A percentile compares a stretch with the other conserved stretches of the same genome.
Evolutionary conservation across 2,329 filamentous ascomycete genomes (phyloP).

Genomic region (Dothideomycetes sp.): DNA sequence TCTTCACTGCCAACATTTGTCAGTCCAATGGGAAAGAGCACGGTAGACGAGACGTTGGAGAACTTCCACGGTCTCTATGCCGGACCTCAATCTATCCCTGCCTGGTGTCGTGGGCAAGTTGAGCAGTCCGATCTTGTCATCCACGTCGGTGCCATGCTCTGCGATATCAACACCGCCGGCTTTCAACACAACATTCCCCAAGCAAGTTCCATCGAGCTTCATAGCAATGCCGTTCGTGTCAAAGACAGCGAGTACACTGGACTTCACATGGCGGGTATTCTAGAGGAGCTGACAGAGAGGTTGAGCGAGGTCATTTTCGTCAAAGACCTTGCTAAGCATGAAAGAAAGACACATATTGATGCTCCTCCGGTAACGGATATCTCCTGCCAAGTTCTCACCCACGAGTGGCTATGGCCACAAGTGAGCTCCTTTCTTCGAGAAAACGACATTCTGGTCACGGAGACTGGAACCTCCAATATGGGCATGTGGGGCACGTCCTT

Average conservation of each 20-base stretch:
- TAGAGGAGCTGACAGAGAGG: conserved; percentile 35
- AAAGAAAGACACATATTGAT: conserved; percentile 9
- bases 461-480: conserved; percentile 81
- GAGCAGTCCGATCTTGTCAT: conserved; percentile 62
- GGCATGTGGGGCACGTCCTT: conserved; percentile 80
- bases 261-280: conserved; percentile 68
- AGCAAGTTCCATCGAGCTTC: conserved; percentile 70
- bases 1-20: conserved; percentile 63
- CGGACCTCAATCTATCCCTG: conserved; percentile 69
- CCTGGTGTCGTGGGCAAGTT: conserved; percentile 48
- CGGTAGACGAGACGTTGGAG: conserved; percentile 63
- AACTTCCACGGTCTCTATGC: conserved; percentile 78
- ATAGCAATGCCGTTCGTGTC: conserved; percentile 59
- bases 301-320: no score
- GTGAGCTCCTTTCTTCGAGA: conserved; percentile 61
- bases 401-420: conserved; percentile 67
- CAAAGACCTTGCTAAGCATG: background rate
- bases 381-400: no score
- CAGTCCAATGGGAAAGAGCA: conserved; percentile 80
- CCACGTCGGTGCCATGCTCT: conserved; percentile 58
- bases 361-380: conserved; percentile 25
- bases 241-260: conserved; percentile 67
- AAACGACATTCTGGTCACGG: conserved; percentile 70
- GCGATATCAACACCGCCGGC: conserved; percentile 72
- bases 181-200: conserved; percentile 72